Evolutionary conservation across 2,329 filamentous ascomycete genomes (phyloP).

Genomic region (Colletotrichum acutatum): DNA sequence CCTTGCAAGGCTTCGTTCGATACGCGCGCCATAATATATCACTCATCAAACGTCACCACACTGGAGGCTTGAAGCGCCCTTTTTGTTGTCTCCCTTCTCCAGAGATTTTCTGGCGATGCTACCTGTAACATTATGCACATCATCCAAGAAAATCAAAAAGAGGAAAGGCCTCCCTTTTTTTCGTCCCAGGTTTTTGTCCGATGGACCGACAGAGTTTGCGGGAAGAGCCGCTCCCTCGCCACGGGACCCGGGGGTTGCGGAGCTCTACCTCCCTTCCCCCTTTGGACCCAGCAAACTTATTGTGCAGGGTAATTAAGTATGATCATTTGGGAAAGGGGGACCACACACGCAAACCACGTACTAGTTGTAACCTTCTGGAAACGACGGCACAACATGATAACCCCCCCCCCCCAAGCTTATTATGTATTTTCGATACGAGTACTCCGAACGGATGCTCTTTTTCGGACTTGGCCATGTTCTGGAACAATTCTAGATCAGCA

Average conservation of each 20-base stretch:
- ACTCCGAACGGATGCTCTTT: no score
- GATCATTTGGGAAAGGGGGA: background rate
- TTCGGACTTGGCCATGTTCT: constrained; percentile 3
- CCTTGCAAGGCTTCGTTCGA: background rate
- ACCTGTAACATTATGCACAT: background rate
- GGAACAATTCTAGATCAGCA: background rate
- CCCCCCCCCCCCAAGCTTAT: no score
- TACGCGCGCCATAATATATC: background rate
- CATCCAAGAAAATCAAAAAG: background rate
- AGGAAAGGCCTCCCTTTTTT: background rate
- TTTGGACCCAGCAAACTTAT: no score
- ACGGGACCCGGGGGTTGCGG: background rate
- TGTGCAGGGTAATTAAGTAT: background rate
- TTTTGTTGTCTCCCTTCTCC: background rate
- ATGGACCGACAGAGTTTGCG: background rate
- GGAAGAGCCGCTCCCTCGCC: background rate
- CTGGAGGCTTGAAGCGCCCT: background rate
- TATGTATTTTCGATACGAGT: background rate
- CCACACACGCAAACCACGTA: background rate
- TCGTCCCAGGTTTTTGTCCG: no score
- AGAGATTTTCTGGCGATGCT: background rate
- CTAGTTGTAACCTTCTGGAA: background rate
- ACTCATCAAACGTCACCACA: background rate
- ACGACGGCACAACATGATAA: background rate
- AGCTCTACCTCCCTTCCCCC: background rate